Conservation (phyloP, 352 stramenopile species). For the Saprolegnia diclina region DNA sequence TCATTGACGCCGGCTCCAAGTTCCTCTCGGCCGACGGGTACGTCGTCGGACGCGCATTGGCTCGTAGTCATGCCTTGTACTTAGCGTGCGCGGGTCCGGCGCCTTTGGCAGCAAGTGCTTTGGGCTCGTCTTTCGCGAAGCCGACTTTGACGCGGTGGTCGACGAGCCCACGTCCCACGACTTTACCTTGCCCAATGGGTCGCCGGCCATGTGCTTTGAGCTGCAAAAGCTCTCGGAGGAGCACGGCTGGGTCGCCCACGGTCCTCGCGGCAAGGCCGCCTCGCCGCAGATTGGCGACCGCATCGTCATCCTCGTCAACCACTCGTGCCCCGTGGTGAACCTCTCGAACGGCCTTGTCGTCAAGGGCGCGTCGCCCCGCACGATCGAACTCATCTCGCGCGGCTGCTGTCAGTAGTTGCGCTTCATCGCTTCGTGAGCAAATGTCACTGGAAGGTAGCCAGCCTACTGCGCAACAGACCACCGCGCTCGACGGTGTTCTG, state of each 20-base stretch:
- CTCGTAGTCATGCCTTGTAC: neutral
- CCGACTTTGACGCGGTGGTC: constrained; percentile 55
- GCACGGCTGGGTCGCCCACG: constrained; percentile 59
- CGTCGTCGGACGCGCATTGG: neutral
- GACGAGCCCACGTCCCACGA: constrained; percentile 41
- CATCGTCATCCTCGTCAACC: constrained; percentile 63
- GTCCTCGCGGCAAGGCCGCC: constrained; percentile 26
- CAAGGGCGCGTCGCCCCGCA: constrained; percentile 28
- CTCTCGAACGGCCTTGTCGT: constrained; percentile 60
- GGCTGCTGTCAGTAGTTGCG: constrained; percentile 21
- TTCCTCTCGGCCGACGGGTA: constrained; percentile 62
- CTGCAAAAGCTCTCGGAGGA: constrained; percentile 69
- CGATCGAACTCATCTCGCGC: constrained; percentile 21
- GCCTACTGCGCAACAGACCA: too few species aligned
- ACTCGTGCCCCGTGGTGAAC: constrained; percentile 60
- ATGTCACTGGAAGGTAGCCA: too few species aligned
- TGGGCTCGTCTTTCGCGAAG: constrained; percentile 59
- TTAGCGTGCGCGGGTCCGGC: constrained; percentile 28
- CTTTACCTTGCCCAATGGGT: constrained; percentile 32
- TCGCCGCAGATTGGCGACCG: constrained; percentile 45
- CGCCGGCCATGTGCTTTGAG: constrained; percentile 51
- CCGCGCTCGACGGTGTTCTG: too few species aligned
- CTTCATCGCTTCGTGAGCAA: too few species aligned
- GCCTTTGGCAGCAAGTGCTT: constrained; percentile 52
- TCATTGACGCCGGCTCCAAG: constrained; percentile 65